Conservation (phyloP, 345 rosid genomes). For the Lepidium aucheri region DNA sequence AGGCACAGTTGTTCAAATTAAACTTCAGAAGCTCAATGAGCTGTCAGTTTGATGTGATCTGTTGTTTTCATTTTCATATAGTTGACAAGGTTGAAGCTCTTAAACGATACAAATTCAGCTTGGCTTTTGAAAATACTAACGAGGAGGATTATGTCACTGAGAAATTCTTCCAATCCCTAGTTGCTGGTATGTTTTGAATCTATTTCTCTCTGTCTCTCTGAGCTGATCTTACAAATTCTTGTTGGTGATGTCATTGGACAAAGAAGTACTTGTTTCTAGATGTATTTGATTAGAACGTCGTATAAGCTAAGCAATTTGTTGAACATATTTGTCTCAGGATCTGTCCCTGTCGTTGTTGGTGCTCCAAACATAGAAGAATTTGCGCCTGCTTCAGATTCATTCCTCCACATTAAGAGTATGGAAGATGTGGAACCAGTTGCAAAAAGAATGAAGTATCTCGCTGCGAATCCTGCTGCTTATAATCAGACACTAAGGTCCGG, state of each 20-base stretch:
- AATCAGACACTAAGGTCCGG: slow-evolving; percentile 65
- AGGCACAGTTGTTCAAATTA: background rate
- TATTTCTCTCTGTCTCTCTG: background rate
- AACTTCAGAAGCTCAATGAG: background rate
- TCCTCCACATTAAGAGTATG: slow-evolving; percentile 59
- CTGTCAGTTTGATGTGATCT: background rate
- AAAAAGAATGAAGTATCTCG: slow-evolving; percentile 63
- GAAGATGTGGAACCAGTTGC: slow-evolving; percentile 57
- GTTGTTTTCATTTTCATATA: slow-evolving; percentile 22
- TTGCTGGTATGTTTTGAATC: slow-evolving; percentile 55
- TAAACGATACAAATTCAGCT: slow-evolving; percentile 80
- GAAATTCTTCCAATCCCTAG: slow-evolving; percentile 89
- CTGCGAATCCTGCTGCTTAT: slow-evolving; percentile 59
- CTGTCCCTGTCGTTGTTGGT: slow-evolving; percentile 88
- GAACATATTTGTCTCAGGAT: slow-evolving; percentile 36
- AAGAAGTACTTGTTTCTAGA: background rate
- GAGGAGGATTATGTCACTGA: slow-evolving; percentile 99
- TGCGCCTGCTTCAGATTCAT: slow-evolving; percentile 57
- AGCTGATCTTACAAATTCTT: background rate
- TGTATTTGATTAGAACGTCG: background rate
- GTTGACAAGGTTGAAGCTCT: slow-evolving; percentile 87
- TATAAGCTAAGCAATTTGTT: background rate
- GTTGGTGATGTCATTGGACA: background rate
- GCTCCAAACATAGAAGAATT: slow-evolving; percentile 88
- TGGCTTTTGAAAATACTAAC: slow-evolving; percentile 94